Base-by-base conservation (phyloP, 2,329 filamentous ascomycete genomes). In the Septoria linicola region DNA sequence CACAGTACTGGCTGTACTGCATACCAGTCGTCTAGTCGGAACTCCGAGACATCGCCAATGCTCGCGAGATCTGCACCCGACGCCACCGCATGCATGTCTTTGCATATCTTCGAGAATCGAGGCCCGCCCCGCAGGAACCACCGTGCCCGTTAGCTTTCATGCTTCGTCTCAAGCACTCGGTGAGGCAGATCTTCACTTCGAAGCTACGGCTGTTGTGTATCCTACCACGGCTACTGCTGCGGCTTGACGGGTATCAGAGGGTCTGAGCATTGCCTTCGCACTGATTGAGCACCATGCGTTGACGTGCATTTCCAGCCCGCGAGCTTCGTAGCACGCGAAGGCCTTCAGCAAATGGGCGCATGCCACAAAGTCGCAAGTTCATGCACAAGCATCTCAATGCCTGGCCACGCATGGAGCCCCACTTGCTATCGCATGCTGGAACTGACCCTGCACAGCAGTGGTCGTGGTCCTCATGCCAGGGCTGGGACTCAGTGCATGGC, bases 361-460 rank as follows among this genome's bases (percentile, higher is more conserved):
- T 62, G 60, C 60, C 60, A 62, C 59, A 60, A 59, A 55, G 49
- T 52, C 27, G 49, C 51, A 34, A 39, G 59, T 59, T 58, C 55
- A 60, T 63, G 59, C 55, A 50, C 40, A 17, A 35, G 27, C 49
- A 34, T 23, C 10, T 20, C 36, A 49, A 49, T 49, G 48, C 37
- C 39, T 35, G 42, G 30, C 31, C 14, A 23, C 50, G 50, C 42
- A 48, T 49, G 52, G 37, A 14, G 32, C 8, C 34, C 43, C 43
- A 41, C 46, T 41, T 36, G 19, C 14, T 37, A 14, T n/a, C 16
- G 8, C n/a, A 14, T 36, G 35, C 10, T 39, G 14, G 35, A 19
- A 19, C 35, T 39, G 35, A 39, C 35, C 14, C 17, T 39, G 17
- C 21, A 25, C 19, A 21, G n/a, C 20, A 27, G 23, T 27, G 23